Base-by-base conservation (phyloP, 164 flowering plant genomes). In the Sedum album region DNA sequence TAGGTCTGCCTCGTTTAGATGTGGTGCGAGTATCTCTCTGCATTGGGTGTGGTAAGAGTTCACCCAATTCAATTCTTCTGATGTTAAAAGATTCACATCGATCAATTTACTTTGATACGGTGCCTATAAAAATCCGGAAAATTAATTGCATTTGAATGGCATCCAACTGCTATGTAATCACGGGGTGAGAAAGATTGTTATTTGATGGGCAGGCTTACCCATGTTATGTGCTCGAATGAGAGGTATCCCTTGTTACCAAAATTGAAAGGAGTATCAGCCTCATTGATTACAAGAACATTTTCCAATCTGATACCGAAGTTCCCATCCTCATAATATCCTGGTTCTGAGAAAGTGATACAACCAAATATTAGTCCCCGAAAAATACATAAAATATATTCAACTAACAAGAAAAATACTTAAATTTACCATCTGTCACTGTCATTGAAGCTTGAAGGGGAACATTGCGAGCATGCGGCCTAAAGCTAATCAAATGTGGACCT, bases 271-370 rank as follows among this genome's bases (percentile, higher is more conserved):
- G 97, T 92, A 51, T 84, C 79, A 23, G 94, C 97, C 55, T 92
- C 93, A 41, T 86, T 88, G 55, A 95, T 80, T 53, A 95, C 69
- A 26, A 95, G 90, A 71, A 92, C 97, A 81, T 95, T 95, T 84
- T 95, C 99, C 84, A 95, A 80, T 77, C 99, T 85, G 71, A 95
- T 86, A 36, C 99, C 99, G 61, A 95, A 95, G 69, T 79, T 86
- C 17, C 97, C 97, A 78, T 95, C 99, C 70, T 95, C 99, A 69
- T 95, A 95, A 76, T 92, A 94, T 49, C 99, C 99, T 78, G 99
- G 99, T 79, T 95, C 98, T 94, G 89, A 31, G 72, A 78, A 73
- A 69, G 31, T 30, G 28, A n/a, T n/a, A 57, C 31, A 57, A 28
- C 13, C 2, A 26, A 0, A 17, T 13, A 57, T 57, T 20, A 57